A percentile compares a stretch with the other conserved stretches of the same genome.
Evolutionary conservation across 805 yeast genomes (phyloP).

Genomic region (Candida fluviatilis): DNA sequence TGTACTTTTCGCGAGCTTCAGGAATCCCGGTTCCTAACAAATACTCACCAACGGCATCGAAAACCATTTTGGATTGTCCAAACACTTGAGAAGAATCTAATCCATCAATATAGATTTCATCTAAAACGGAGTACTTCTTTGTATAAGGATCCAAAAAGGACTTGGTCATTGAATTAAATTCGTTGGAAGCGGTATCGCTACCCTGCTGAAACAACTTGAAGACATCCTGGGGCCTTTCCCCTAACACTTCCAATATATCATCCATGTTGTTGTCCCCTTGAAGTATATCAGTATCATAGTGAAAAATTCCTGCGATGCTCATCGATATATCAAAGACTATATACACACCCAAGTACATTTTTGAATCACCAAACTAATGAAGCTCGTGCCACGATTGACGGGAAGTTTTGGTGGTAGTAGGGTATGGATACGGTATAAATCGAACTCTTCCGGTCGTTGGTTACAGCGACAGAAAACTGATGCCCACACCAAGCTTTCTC

Average conservation of each 20-base stretch:
- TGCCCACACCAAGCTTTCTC: slow-evolving; percentile 63
- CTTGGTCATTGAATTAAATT: slow-evolving; percentile 39
- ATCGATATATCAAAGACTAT: neutral
- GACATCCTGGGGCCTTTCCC: slow-evolving; percentile 20
- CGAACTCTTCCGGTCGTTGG: slow-evolving; percentile 65
- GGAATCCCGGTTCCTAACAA: slow-evolving; percentile 56
- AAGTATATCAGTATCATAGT: neutral
- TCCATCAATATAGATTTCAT: slow-evolving; percentile 80
- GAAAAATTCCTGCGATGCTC: slow-evolving; percentile 5
- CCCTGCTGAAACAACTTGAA: slow-evolving; percentile 16
- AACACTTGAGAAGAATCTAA: slow-evolving; percentile 87
- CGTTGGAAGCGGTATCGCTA: slow-evolving; percentile 6
- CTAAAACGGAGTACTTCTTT: slow-evolving; percentile 57
- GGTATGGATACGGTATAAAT: slow-evolving; percentile 1
- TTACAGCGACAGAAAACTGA: slow-evolving; percentile 66
- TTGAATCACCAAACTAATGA: neutral
- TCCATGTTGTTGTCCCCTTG: neutral
- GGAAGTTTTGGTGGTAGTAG: neutral
- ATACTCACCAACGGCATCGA: slow-evolving; percentile 71
- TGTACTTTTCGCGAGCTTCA: slow-evolving; percentile 37
- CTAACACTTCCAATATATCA: slow-evolving; percentile 16
- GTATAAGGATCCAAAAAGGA: slow-evolving; percentile 56
- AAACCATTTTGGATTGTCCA: slow-evolving; percentile 85
- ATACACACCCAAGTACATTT: neutral
- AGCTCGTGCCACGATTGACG: neutral